These are phyloP conservation scores for Solanum raphanifolium DNA, from an alignment of 257 asterid species.

Conservation along the genomic window DNA sequence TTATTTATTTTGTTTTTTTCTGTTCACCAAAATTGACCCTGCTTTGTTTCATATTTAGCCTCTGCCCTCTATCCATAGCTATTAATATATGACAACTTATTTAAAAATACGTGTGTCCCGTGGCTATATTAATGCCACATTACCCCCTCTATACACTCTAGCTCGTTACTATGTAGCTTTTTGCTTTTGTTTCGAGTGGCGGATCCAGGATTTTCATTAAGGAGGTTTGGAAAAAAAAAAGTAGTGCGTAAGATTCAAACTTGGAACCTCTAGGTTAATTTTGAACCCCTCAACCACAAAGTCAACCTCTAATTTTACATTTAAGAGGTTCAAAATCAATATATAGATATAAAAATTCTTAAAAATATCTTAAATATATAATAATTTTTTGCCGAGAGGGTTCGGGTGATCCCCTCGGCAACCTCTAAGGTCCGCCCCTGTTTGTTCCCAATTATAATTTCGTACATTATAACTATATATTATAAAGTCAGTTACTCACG, in stretches of 20 bases:
- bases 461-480: not conserved
- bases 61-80: not conserved
- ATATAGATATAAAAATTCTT: too few relatives aligned
- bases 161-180: not conserved
- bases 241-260: too few relatives aligned
- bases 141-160: not conserved
- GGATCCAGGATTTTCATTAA: too few relatives aligned
- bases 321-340: too few relatives aligned
- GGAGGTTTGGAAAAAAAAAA: too few relatives aligned
- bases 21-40: slow-evolving; percentile 9
- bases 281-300: too few relatives aligned
- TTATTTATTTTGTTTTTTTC: not conserved
- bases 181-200: not conserved
- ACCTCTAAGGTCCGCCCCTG: too few relatives aligned
- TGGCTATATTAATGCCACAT: not conserved
- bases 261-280: too few relatives aligned
- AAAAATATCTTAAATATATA: too few relatives aligned
- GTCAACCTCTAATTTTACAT: too few relatives aligned
- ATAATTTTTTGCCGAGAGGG: too few relatives aligned
- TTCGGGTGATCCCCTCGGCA: too few relatives aligned
- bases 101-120: not conserved
- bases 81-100: not conserved
- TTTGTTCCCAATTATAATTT: not conserved
- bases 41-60: not conserved
- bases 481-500: not conserved